phyloP scores from a whole-genome alignment of 176 grass and related monocot genomes.

The Thinopyrum elongatum region DNA sequence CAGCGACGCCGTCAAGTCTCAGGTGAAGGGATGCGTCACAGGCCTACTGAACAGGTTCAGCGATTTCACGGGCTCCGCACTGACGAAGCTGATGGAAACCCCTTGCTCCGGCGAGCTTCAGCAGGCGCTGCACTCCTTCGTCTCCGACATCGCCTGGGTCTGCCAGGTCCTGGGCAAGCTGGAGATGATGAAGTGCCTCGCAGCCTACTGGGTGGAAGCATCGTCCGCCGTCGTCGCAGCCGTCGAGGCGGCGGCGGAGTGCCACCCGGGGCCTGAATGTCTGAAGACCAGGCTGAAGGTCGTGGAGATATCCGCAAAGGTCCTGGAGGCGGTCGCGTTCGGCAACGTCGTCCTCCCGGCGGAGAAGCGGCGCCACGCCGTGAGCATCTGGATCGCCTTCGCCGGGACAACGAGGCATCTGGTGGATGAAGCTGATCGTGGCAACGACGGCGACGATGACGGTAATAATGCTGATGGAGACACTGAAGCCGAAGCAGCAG shows the following conservation, averaged over 20 bases:
- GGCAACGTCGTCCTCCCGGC: constrained; percentile 63
- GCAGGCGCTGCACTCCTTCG: constrained; percentile 32
- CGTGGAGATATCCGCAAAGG: constrained; percentile 67
- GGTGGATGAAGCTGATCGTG: constrained; percentile 17
- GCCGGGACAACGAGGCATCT: constrained; percentile 38
- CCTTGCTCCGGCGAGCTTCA: not conserved
- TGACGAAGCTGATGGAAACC: not conserved
- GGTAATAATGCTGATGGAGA: not conserved
- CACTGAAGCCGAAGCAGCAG: not conserved
- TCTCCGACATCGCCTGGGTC: constrained; percentile 74
- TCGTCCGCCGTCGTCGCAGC: constrained; percentile 40
- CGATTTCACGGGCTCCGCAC: constrained; percentile 30
- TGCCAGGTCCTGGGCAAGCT: constrained; percentile 80
- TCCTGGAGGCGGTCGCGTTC: constrained; percentile 63
- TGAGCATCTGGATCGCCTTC: constrained; percentile 69
- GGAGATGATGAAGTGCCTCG: constrained; percentile 84
- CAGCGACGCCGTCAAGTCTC: constrained; percentile 36
- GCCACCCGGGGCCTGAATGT: not conserved
- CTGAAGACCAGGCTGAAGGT: constrained; percentile 59
- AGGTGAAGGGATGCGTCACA: constrained; percentile 54
- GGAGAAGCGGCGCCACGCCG: constrained; percentile 36
- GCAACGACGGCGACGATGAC: not conserved
- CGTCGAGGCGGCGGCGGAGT: not conserved
- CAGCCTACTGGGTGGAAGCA: constrained; percentile 54
- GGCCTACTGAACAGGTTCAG: constrained; percentile 52